Evolutionary conservation across 192 early-diverging fungal species (phyloP).

Genomic region (Chytriomyces sp.): DNA sequence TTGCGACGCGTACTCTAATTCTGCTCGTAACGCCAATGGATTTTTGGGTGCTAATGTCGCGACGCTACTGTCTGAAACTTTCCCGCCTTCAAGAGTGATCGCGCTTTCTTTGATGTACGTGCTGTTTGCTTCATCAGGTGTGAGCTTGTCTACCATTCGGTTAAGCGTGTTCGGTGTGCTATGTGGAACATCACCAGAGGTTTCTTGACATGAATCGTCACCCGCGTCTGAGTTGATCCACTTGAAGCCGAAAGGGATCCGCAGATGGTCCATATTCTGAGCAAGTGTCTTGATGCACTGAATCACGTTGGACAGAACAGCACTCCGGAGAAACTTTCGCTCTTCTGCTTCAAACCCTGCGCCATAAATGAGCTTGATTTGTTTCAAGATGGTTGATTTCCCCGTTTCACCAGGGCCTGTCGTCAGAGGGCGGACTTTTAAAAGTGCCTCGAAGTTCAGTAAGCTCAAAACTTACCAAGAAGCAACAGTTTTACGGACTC

Average conservation of each 20-base stretch:
- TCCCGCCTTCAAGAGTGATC: too few relatives aligned
- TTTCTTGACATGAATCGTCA: too few relatives aligned
- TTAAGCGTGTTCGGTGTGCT: too few relatives aligned
- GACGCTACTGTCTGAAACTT: too few relatives aligned
- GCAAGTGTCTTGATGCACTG: conserved; percentile 29
- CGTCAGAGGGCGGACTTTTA: too few relatives aligned
- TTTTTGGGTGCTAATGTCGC: too few relatives aligned
- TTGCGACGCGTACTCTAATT: not conserved
- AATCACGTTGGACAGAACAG: conserved; percentile 35
- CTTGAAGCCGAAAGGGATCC: conserved; percentile 32
- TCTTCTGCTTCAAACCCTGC: conserved; percentile 31
- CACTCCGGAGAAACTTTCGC: conserved; percentile 26
- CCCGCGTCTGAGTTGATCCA: too few relatives aligned
- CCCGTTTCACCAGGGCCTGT: conserved; percentile 49
- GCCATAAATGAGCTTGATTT: too few relatives aligned
- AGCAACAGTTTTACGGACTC: too few relatives aligned
- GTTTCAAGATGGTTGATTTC: conserved; percentile 50
- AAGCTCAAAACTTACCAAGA: too few relatives aligned
- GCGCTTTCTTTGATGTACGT: not conserved
- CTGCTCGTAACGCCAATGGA: conserved; percentile 5
- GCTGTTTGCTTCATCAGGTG: not conserved
- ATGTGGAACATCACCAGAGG: too few relatives aligned
- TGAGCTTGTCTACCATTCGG: not conserved
- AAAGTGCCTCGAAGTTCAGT: too few relatives aligned
- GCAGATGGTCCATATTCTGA: conserved; percentile 35